Percentiles rank a stretch among this genome's conserved stretches.
Conservation (phyloP, 768 basidiomycete genomes). For the Leccinum subgranulosum region DNA sequence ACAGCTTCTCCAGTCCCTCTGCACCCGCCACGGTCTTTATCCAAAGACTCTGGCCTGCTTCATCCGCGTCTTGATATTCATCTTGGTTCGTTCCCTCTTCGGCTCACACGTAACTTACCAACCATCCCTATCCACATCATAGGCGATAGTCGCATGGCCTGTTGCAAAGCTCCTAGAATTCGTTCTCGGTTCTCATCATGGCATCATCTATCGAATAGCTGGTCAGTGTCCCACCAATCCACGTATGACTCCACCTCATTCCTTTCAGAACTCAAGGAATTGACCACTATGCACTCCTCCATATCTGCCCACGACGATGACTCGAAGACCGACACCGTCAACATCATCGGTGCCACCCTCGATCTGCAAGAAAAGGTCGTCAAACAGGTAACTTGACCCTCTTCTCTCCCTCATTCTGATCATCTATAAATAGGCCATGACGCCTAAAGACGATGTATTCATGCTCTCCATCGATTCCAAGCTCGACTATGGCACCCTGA, state of each 20-base stretch:
- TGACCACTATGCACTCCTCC: slow-evolving; percentile 24
- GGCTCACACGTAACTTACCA: neutral
- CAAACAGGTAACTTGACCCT: slow-evolving; percentile 46
- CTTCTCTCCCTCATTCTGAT: no score
- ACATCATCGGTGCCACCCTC: slow-evolving; percentile 85
- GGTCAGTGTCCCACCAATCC: slow-evolving; percentile 31
- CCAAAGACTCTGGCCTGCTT: no score
- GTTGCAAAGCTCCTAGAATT: slow-evolving; percentile 80
- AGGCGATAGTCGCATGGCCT: slow-evolving; percentile 77
- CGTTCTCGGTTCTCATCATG: slow-evolving; percentile 78
- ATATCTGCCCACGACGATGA: slow-evolving; percentile 74
- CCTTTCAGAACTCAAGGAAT: slow-evolving; percentile 70
- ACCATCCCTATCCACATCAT: neutral
- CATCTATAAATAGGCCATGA: slow-evolving; percentile 43
- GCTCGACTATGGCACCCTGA: neutral
- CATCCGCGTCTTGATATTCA: slow-evolving; percentile 62
- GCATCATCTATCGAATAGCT: slow-evolving; percentile 83
- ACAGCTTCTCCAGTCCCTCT: slow-evolving; percentile 78
- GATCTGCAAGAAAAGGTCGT: slow-evolving; percentile 88
- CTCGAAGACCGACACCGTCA: slow-evolving; percentile 80
- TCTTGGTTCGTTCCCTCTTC: slow-evolving; percentile 42
- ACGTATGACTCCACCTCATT: neutral
- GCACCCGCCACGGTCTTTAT: no score
- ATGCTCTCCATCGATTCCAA: slow-evolving; percentile 85
- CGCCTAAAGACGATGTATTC: slow-evolving; percentile 73